Evolutionary conservation across 148 eudicot genomes (phyloP), one percentile per base, ranked within the genome.

Genomic region (Polygonum aviculare): DNA sequence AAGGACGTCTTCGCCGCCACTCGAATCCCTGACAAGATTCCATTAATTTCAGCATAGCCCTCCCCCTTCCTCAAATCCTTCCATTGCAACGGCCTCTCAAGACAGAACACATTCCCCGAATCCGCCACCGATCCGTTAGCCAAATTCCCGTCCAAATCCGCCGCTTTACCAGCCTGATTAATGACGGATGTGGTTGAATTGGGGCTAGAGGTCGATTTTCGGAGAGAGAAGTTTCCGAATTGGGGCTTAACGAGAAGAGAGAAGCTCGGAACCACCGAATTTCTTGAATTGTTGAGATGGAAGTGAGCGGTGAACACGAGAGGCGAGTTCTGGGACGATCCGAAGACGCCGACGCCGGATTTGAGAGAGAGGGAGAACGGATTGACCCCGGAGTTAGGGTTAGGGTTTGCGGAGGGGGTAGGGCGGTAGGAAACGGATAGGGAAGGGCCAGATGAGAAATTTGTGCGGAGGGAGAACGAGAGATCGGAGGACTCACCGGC

Each of bases 381-480:
- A 49, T 36, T 65, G 9, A 36, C 52, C n/a, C 57, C 21, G 74
- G 41, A 12, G 73, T 77, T 49, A 76, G 77, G 31, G 80, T 81
- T 39, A 74, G 87, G 41, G 52, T 83, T 16, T 48, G 77, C 35
- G 78, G 91, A 59, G 71, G 79, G 14, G 35, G 84, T 77, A 77
- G 94, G 86, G 76, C 83, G 83, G 91, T 93, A 91, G 52, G 96
- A 84, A 79, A 93, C 86, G 54, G 89, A 87, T 73, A 93, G 88
- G 12, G 93, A 85, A 19, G 98, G 97, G 1, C 94, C 97, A 21
- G 92, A 83, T 65, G 85, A 71, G 81, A 90, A 93, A 76, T 87
- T 85, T 75, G 97, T 87, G 75, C 90, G 87, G 79, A 93, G 90
- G 52, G 97, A 89, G 50, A 93, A 86, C 69, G 93, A 81, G 74